Evolutionary conservation across 371 early-diverging fungal genomes (phyloP).

Genomic region (Syncephalastrum sp.): DNA sequence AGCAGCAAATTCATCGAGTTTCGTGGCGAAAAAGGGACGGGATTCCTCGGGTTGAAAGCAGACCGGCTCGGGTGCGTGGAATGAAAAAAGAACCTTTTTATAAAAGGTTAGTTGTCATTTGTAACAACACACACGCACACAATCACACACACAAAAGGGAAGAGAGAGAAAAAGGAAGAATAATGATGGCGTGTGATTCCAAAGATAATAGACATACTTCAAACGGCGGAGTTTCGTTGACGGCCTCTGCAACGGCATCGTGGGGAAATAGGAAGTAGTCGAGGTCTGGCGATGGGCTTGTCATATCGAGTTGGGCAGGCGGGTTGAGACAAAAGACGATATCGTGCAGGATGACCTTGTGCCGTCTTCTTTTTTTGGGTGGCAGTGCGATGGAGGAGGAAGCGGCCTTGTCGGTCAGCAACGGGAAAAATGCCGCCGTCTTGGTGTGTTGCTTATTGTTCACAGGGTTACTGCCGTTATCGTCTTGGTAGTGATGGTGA

Average conservation of each 20-base stretch:
- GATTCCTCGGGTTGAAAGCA: background rate
- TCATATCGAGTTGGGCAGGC: slow-evolving; percentile 1
- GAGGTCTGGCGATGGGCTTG: slow-evolving; percentile 12
- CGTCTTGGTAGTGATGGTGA: background rate
- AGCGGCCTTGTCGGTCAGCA: background rate
- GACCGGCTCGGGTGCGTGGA: slow-evolving; percentile 14
- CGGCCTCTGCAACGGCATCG: slow-evolving; percentile 45
- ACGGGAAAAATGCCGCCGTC: background rate
- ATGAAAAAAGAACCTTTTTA: slow-evolving; percentile 9
- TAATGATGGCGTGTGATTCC: background rate
- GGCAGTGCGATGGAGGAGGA: slow-evolving; percentile 15
- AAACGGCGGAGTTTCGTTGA: slow-evolving; percentile 29
- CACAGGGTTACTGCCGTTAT: background rate
- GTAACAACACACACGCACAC: slow-evolving; percentile 33
- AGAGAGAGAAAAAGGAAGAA: background rate
- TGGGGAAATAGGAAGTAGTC: slow-evolving; percentile 41
- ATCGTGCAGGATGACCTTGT: slow-evolving; percentile 26
- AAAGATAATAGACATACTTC: slow-evolving; percentile 29
- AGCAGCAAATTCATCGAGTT: slow-evolving; percentile 37
- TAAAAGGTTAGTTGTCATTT: slow-evolving; percentile 22
- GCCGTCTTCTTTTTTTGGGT: slow-evolving; percentile 42
- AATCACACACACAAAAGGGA: slow-evolving; percentile 7
- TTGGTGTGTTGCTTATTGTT: background rate
- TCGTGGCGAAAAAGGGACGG: slow-evolving; percentile 12
- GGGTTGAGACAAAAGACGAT: slow-evolving; percentile 27